phyloP scores from a whole-genome alignment of 495 filamentous ascomycete species.

The Tuber umbilicatum region DNA sequence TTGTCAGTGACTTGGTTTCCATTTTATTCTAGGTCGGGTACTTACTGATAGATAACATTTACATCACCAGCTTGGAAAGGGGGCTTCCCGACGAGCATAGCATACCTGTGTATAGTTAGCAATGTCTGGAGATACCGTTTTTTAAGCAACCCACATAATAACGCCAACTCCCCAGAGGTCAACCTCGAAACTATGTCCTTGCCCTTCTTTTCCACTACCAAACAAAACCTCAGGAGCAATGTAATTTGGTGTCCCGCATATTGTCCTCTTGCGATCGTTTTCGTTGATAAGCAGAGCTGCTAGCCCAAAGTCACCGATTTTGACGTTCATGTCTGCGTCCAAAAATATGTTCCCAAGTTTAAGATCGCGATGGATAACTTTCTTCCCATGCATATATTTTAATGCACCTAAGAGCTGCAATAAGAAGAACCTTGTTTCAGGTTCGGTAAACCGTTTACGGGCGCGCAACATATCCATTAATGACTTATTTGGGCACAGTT shows the following conservation, averaged over 20 bases:
- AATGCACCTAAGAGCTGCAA: conserved; percentile 92
- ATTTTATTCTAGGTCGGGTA: conserved; percentile 36
- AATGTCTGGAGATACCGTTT: not conserved
- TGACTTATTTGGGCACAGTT: conserved; percentile 93
- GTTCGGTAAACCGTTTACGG: conserved; percentile 75
- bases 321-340: conserved; percentile 92
- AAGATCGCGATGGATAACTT: conserved; percentile 91
- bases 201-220: conserved; percentile 37
- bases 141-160: conserved; percentile 62
- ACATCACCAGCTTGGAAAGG: conserved; percentile 82
- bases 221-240: conserved; percentile 82
- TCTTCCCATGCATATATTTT: conserved; percentile 91
- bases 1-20: not conserved
- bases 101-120: conserved; percentile 45
- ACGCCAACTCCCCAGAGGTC: conserved; percentile 97
- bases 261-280: conserved; percentile 77
- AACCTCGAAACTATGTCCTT: conserved; percentile 54
- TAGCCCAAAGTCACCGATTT: conserved; percentile 94
- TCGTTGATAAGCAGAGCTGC: conserved; percentile 86
- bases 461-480: conserved; percentile 96
- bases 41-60: conserved; percentile 65
- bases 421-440: conserved; percentile 84
- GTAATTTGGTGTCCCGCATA: conserved; percentile 97
- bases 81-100: conserved; percentile 82
- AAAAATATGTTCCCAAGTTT: conserved; percentile 98